Evolutionary conservation across 2,329 filamentous ascomycete species (phyloP).

Genomic region (Polychaeton citri): DNA sequence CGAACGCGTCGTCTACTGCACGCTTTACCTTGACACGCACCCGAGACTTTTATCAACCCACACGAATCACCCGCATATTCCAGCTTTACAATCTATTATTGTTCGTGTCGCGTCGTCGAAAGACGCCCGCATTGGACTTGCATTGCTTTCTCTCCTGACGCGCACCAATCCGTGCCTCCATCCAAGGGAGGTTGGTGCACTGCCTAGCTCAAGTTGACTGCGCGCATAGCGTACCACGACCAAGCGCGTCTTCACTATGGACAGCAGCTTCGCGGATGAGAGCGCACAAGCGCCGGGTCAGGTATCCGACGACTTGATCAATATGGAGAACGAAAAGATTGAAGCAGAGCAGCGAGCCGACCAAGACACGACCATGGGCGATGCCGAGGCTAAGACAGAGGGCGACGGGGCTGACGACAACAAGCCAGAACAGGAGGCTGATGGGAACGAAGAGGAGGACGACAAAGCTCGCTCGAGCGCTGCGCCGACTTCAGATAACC

Average conservation of each 20-base stretch:
- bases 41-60: no score
- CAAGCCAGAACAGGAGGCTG: slow-evolving; percentile 5
- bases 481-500: slow-evolving; percentile 22
- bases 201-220: no score
- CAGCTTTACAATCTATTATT: no score
- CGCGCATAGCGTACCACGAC: no score
- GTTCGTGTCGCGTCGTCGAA: no score
- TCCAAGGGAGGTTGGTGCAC: not conserved
- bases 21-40: not conserved
- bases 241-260: slow-evolving; percentile 3
- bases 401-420: slow-evolving; percentile 8
- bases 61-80: no score
- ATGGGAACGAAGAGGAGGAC: slow-evolving; percentile 5
- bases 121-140: no score
- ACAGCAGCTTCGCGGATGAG: slow-evolving; percentile 17
- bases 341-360: slow-evolving; percentile 15
- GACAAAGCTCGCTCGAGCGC: slow-evolving; percentile 3
- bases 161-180: not conserved
- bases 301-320: slow-evolving; percentile 22
- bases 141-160: no score
- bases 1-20: not conserved
- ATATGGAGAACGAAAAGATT: slow-evolving; percentile 20
- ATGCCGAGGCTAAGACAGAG: slow-evolving; percentile 8
- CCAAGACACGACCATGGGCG: slow-evolving; percentile 21
- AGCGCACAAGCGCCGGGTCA: slow-evolving; percentile 18